phyloP scores from a whole-genome alignment of 148 eudicot genomes.

The Pouteria glomerata region DNA sequence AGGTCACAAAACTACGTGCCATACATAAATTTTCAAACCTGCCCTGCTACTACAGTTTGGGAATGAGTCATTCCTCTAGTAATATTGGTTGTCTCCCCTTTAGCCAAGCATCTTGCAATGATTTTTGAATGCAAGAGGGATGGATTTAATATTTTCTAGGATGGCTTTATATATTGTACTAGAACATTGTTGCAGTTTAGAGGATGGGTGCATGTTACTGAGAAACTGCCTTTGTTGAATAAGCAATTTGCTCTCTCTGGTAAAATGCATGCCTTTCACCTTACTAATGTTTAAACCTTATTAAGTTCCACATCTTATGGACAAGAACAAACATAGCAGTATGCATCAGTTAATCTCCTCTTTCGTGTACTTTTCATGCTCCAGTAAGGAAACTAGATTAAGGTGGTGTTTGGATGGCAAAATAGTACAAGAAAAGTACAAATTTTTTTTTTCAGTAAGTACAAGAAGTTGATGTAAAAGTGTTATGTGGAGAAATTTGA shows the following conservation, averaged over 20 bases:
- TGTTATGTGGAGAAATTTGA: too few relatives aligned
- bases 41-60: background rate
- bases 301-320: background rate
- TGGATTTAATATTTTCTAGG: background rate
- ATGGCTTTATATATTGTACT: background rate
- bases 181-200: background rate
- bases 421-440: too few relatives aligned
- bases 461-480: too few relatives aligned
- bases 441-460: too few relatives aligned
- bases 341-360: background rate
- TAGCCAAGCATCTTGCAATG: background rate
- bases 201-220: background rate
- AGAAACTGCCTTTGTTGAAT: background rate
- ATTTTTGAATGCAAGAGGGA: background rate
- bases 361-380: too few relatives aligned
- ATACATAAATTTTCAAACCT: background rate
- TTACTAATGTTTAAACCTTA: background rate
- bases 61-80: background rate
- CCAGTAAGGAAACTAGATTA: too few relatives aligned
- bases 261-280: background rate
- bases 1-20: background rate
- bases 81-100: too few relatives aligned
- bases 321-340: background rate
- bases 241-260: background rate
- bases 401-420: too few relatives aligned